Evolutionary conservation across 1,284 basidiomycete species (phyloP).

Genomic region (Leccinum pachyderme): DNA sequence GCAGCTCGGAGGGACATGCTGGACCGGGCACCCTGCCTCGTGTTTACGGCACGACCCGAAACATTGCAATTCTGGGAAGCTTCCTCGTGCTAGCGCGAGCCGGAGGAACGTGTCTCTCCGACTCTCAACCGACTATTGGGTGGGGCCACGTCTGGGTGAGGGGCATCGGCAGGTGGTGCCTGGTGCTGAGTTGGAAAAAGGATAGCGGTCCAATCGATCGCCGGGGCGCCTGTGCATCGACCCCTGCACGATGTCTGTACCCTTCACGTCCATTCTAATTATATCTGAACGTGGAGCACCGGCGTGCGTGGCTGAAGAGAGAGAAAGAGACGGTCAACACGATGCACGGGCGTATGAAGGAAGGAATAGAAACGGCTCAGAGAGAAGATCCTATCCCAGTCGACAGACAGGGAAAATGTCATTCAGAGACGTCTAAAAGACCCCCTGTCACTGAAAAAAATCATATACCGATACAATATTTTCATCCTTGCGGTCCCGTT

Average conservation of each 20-base stretch:
- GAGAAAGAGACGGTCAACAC: constrained; percentile 14
- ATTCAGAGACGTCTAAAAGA: constrained; percentile 30
- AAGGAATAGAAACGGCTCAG: constrained; percentile 21
- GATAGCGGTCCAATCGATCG: neutral
- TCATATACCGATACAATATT: constrained; percentile 14
- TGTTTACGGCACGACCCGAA: constrained; percentile 24
- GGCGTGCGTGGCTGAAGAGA: neutral
- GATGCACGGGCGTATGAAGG: neutral
- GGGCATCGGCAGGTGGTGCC: neutral
- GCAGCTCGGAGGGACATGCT: constrained; percentile 23
- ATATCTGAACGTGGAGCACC: neutral
- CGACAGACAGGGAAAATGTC: constrained; percentile 16
- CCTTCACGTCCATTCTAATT: neutral
- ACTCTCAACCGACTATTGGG: neutral
- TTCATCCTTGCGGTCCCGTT: constrained; percentile 21
- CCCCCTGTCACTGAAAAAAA: constrained; percentile 22
- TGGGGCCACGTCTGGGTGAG: neutral
- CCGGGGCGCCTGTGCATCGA: neutral
- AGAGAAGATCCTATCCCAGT: constrained; percentile 33
- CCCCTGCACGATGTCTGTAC: neutral
- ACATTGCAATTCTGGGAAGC: constrained; percentile 1
- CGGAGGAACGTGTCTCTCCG: constrained; percentile 16
- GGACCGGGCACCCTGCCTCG: constrained; percentile 28
- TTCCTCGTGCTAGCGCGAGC: constrained; percentile 10
- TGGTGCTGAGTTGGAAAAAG: neutral